Conservation (phyloP, 805 yeast species). For the Metschnikowia kofuensis region DNA sequence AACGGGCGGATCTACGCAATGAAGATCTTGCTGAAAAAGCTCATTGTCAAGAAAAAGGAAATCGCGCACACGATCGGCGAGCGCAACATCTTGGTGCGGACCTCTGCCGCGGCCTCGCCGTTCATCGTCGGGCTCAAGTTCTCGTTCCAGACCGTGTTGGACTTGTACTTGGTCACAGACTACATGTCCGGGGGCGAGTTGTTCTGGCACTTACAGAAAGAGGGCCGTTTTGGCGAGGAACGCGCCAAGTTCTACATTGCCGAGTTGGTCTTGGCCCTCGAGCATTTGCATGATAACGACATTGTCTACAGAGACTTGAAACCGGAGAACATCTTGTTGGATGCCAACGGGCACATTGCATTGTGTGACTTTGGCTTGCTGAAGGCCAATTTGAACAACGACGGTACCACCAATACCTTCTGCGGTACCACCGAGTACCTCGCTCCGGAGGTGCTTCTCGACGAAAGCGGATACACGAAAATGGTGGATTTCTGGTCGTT, state of each 20-base stretch:
- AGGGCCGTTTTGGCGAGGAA: conserved; percentile 89
- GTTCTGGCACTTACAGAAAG: conserved; percentile 95
- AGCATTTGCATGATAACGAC: conserved; percentile 92
- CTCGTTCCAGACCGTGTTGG: conserved; percentile 93
- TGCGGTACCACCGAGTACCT: conserved; percentile 98
- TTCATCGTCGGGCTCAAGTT: conserved; percentile 95
- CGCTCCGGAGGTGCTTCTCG: conserved; percentile 94
- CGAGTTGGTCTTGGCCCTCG: conserved; percentile 87
- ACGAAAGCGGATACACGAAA: conserved; percentile 94
- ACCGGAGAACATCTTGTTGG: conserved; percentile 93
- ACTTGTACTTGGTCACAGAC: conserved; percentile 90
- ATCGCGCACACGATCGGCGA: conserved; percentile 98
- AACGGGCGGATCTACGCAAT: conserved; percentile 91
- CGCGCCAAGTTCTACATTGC: conserved; percentile 97
- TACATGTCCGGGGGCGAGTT: conserved; percentile 98
- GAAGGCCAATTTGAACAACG: conserved; percentile 82
- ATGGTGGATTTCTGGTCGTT: conserved; percentile 99
- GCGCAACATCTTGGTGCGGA: conserved; percentile 88
- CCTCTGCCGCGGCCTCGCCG: conserved; percentile 84
- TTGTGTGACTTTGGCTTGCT: conserved; percentile 96
- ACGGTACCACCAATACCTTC: conserved; percentile 92
- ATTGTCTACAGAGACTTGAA: conserved; percentile 95
- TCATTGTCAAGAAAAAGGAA: conserved; percentile 94
- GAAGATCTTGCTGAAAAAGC: conserved; percentile 93
- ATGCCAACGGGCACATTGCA: conserved; percentile 97